phyloP scores from a whole-genome alignment of 169 alveolate species.

The Plasmodium reichenowi region DNA sequence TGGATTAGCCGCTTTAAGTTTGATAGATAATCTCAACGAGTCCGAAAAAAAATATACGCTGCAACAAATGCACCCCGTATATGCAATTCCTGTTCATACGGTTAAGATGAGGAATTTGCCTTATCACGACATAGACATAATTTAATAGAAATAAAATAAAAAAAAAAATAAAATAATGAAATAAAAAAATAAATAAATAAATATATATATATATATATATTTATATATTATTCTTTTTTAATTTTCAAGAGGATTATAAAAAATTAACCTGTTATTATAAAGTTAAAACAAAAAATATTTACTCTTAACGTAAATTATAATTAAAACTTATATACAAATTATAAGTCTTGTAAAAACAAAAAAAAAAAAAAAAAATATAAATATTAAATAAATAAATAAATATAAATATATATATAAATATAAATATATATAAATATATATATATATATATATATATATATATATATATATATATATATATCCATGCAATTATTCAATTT shows the following conservation, averaged over 20 bases:
- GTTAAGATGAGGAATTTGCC: constrained; percentile 41
- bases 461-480: neutral
- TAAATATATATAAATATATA: neutral
- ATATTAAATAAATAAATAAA: neutral
- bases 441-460: neutral
- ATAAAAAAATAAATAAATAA: neutral
- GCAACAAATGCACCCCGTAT: constrained; percentile 78
- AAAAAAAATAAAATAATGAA: neutral
- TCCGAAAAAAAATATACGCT: constrained; percentile 31
- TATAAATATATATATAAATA: neutral
- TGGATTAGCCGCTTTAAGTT: constrained; percentile 95
- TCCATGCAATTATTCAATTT: neutral
- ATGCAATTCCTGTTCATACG: constrained; percentile 79
- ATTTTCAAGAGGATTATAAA: neutral
- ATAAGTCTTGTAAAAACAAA: neutral
- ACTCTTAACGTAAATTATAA: too few relatives aligned
- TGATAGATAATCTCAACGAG: constrained; percentile 79
- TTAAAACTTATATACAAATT: neutral
- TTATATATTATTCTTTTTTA: neutral
- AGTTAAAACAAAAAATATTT: too few relatives aligned
- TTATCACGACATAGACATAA: constrained; percentile 14
- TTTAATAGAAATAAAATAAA: neutral
- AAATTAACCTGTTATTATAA: neutral
- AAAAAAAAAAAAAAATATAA: neutral
- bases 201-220: constrained; percentile 4